Conservation (phyloP, 2,329 filamentous ascomycete genomes). For the Colletotrichum filicis region DNA sequence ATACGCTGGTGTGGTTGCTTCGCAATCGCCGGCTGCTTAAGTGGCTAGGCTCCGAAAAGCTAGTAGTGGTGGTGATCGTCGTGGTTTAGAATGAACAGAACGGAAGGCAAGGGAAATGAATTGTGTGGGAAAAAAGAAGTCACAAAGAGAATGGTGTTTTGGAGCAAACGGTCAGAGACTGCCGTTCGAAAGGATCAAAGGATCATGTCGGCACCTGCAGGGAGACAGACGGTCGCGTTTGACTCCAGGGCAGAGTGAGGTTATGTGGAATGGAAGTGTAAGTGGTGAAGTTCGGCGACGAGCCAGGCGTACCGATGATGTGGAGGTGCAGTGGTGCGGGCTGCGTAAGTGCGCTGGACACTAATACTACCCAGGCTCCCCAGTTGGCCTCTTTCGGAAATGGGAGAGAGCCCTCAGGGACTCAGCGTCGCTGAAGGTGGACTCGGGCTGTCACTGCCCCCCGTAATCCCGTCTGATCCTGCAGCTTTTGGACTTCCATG, state of each 20-base stretch:
- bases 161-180: constrained; percentile 17
- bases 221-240: not conserved
- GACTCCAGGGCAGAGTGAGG: not conserved
- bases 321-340: not conserved
- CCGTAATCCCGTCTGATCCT: constrained; percentile 22
- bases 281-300: not conserved
- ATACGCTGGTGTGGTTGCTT: not conserved
- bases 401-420: not conserved
- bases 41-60: not conserved
- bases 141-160: not conserved
- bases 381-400: not conserved
- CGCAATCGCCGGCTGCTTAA: not conserved
- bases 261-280: not conserved
- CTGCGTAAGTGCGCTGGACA: not conserved
- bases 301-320: not conserved
- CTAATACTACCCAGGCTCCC: not conserved
- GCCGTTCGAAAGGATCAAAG: constrained; percentile 18
- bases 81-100: not conserved
- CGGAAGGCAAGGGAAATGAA: not conserved
- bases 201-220: constrained; percentile 13
- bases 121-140: not conserved
- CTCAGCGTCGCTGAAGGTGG: not conserved
- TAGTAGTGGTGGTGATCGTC: not conserved
- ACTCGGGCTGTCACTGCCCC: constrained; percentile 13
- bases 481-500: not conserved